A percentile compares a stretch with the other conserved stretches of the same genome.
These are phyloP conservation scores for Neurospora sp. DNA, from an alignment of 495 filamentous ascomycete species.

Conservation along the genomic window DNA sequence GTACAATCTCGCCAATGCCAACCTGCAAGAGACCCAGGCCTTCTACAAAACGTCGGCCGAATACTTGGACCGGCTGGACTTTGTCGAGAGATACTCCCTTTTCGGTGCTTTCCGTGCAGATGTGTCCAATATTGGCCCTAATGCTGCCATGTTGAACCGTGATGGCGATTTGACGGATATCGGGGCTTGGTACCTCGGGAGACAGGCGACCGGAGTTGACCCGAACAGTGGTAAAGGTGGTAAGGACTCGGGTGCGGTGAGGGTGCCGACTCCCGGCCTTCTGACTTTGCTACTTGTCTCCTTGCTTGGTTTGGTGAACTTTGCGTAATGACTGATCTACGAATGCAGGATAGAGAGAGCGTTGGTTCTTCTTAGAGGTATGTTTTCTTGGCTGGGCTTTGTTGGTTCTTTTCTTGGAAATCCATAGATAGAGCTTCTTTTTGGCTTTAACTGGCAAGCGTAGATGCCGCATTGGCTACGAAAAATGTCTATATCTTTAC, in stretches of 20 bases:
- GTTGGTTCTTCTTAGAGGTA: background rate
- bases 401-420: background rate
- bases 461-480: background rate
- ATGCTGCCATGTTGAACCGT: slow-evolving; percentile 53
- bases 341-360: background rate
- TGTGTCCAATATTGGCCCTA: slow-evolving; percentile 59
- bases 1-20: slow-evolving; percentile 45
- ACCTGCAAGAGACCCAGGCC: slow-evolving; percentile 43
- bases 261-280: background rate
- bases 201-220: slow-evolving; percentile 36
- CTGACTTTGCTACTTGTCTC: background rate
- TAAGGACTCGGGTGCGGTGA: background rate
- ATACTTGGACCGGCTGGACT: slow-evolving; percentile 54
- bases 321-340: background rate
- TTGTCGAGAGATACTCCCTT: slow-evolving; percentile 55
- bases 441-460: background rate
- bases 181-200: slow-evolving; percentile 63
- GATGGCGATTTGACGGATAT: slow-evolving; percentile 59
- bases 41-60: slow-evolving; percentile 56
- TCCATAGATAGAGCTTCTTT: background rate
- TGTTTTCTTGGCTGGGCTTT: background rate
- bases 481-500: background rate
- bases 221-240: slow-evolving; percentile 13
- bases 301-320: background rate
- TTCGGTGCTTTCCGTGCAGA: slow-evolving; percentile 63